Base-by-base conservation (phyloP, 129 eudicot genomes). In the Lactuca sativa region DNA sequence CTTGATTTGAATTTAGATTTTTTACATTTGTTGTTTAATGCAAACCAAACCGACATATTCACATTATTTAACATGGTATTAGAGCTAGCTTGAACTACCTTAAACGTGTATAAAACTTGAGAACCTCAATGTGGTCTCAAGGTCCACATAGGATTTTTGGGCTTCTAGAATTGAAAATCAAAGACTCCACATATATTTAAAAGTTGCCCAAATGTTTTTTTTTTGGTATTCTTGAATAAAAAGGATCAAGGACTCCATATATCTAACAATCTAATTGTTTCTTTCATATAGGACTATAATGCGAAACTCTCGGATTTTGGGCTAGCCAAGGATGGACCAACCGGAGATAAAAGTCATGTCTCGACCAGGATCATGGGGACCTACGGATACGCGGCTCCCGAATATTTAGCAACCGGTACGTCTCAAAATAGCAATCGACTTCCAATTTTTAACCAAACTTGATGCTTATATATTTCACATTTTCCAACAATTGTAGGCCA, bases 241-340 rank as follows among this genome's bases (percentile, higher is more conserved):
- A 36, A 36, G 6, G 6, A 36, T 36, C 38, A 36, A 36, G 5
- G 38, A 36, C 38, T 36, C 2, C 7, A 43, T 43, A 43, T 43
- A 43, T 43, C 49, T 43, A 43, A 43, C 14, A 9, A 0, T 12
- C 9, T 54, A 21, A 17, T 70, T 77, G 3, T 69, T 59, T 48
- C 18, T 40, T 62, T 30, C 31, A 66, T 69, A 30, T 62, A 91
- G 97, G 80, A 74, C 53, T 91, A 88, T 81, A 86, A 82, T 64
- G 97, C 96, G 6, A 91, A 91, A 59, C 93, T 91, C 41, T 91
- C 97, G 5, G 97, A 91, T 74, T 91, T 88, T 64, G 97, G 97
- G 51, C 81, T 91, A 78, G 97, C 97, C 47, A 91, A 91, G 77
- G 97, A 87, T 59, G 97, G 92, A 7, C 97, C 97, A 16, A 80